Evolutionary conservation across 768 basidiomycete species (phyloP).

Genomic region (Suillus tomentosus): DNA sequence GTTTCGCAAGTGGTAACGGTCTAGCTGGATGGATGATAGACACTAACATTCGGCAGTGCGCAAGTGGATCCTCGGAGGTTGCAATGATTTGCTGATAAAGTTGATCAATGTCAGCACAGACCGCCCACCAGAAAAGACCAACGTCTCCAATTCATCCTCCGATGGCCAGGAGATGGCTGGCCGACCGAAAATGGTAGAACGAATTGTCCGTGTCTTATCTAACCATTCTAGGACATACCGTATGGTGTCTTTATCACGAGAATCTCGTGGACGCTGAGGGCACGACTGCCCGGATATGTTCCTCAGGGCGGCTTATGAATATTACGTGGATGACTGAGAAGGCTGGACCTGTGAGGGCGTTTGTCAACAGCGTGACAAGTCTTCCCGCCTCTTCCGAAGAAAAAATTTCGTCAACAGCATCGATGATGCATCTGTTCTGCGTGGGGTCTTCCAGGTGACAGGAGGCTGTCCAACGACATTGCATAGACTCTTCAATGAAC

Average conservation of each 20-base stretch:
- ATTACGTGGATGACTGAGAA: background rate
- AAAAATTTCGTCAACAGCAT: constrained; percentile 14
- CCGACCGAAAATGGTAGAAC: constrained; percentile 3
- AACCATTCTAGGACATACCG: constrained; percentile 15
- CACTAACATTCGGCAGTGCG: background rate
- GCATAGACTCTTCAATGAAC: background rate
- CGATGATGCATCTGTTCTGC: constrained; percentile 16
- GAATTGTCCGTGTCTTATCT: constrained; percentile 11
- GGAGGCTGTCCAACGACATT: background rate
- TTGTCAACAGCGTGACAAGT: constrained; percentile 12
- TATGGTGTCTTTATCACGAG: constrained; percentile 14
- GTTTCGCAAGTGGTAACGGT: background rate
- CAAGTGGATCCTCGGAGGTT: background rate
- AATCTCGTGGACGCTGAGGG: constrained; percentile 6
- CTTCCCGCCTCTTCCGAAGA: constrained; percentile 16
- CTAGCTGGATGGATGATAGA: background rate
- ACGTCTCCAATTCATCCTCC: constrained; percentile 16
- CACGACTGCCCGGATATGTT: background rate
- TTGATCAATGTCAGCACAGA: background rate
- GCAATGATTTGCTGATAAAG: background rate
- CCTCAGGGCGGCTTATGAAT: background rate
- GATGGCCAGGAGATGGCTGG: constrained; percentile 19
- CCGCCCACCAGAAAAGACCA: constrained; percentile 16
- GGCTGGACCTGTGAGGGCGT: constrained; percentile 12
- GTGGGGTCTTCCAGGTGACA: background rate